Evolutionary conservation across 306 rosid genomes (phyloP).

Genomic region (Quercus variabilis): DNA sequence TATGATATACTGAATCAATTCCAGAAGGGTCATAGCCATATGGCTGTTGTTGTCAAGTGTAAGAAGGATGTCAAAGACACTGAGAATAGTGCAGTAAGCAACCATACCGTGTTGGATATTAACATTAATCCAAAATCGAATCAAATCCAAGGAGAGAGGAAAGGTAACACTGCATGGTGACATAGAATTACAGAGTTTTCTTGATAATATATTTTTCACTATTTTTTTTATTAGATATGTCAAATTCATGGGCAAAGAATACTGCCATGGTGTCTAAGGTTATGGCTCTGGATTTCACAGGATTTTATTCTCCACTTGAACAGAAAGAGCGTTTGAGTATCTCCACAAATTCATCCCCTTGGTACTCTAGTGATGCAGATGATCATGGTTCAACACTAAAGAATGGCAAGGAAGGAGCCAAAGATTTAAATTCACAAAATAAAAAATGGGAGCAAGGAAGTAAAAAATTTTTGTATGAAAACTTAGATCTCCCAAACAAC

Average conservation of each 20-base stretch:
- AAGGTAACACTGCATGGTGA: slow-evolving; percentile 7
- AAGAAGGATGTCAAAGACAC: slow-evolving; percentile 21
- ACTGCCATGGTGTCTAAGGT: background rate
- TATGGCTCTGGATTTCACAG: background rate
- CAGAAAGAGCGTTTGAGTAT: slow-evolving; percentile 3
- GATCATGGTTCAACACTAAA: slow-evolving; percentile 32
- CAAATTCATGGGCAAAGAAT: background rate
- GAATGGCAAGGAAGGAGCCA: slow-evolving; percentile 25
- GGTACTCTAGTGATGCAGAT: slow-evolving; percentile 27
- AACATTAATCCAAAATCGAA: background rate
- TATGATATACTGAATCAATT: slow-evolving; percentile 71
- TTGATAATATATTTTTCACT: background rate
- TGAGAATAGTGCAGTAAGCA: slow-evolving; percentile 23
- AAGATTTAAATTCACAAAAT: slow-evolving; percentile 3
- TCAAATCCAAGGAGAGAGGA: background rate
- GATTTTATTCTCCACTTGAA: background rate
- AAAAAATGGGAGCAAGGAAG: background rate
- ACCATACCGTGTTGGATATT: background rate
- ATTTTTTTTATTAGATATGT: background rate
- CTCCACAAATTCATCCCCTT: slow-evolving; percentile 12
- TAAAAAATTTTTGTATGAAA: background rate
- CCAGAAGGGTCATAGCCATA: slow-evolving; percentile 69
- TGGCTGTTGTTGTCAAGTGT: slow-evolving; percentile 62
- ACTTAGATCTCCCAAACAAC: slow-evolving; percentile 23
- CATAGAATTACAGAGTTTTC: background rate